Evolutionary conservation across 1,284 basidiomycete species (phyloP).

Genomic region (Polyporus tsugae): DNA sequence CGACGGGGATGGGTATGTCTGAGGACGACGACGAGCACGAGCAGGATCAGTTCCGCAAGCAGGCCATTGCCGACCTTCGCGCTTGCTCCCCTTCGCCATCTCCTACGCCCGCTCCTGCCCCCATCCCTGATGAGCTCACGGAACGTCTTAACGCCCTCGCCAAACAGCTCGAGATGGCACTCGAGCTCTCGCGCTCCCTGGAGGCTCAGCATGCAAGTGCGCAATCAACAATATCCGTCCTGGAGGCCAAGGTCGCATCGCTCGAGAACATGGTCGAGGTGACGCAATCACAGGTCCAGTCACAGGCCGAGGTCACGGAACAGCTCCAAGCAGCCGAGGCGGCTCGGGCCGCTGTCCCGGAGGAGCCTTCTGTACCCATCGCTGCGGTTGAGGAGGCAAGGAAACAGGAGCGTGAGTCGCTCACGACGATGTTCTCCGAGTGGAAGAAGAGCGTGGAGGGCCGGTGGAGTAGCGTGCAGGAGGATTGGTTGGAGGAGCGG

Average conservation of each 20-base stretch:
- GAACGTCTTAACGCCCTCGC: conserved; percentile 78
- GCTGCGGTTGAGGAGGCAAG: conserved; percentile 40
- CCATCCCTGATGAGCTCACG: conserved; percentile 66
- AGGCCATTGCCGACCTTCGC: conserved; percentile 30
- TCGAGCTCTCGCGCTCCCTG: conserved; percentile 77
- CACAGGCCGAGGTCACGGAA: conserved; percentile 53
- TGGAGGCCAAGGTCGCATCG: conserved; percentile 75
- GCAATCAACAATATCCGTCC: conserved; percentile 77
- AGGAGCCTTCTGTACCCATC: conserved; percentile 25
- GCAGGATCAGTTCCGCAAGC: conserved; percentile 26
- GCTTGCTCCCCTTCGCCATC: conserved; percentile 33
- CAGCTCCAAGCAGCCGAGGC: conserved; percentile 54
- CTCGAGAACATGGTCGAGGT: conserved; percentile 65
- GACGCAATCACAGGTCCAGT: conserved; percentile 51
- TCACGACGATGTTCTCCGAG: conserved; percentile 63
- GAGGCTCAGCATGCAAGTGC: conserved; percentile 85
- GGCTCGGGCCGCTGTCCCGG: conserved; percentile 39
- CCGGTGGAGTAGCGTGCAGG: conserved; percentile 79
- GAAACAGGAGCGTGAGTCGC: conserved; percentile 51
- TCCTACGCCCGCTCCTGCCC: conserved; percentile 33
- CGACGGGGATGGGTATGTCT: conserved; percentile 70
- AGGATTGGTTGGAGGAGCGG: conserved; percentile 86
- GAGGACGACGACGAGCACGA: conserved; percentile 53
- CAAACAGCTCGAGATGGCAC: conserved; percentile 79
- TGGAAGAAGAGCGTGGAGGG: conserved; percentile 81